Evolutionary conservation across 805 yeast genomes (phyloP), one percentile per base, ranked within the genome.

Genomic region (Metschnikowia lochheadii): DNA sequence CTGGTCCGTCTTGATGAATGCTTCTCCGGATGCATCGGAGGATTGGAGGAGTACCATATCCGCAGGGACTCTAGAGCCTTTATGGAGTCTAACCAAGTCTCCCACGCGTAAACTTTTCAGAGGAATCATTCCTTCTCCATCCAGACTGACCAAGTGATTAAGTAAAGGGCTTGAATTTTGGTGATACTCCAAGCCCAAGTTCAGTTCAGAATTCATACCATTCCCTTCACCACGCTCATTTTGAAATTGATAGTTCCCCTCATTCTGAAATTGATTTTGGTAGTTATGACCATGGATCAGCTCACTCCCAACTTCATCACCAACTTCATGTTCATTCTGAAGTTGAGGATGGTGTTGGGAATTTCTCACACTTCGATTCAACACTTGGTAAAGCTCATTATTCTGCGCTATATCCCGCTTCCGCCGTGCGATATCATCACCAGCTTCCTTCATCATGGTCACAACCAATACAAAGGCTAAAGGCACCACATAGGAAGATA

Each of bases 1-100:
- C 69, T 94, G 99, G 72, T 94, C 99, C 0, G 99, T 94, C 61
- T 96, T 87, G 56, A 94, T 88, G 61, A 95, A 94, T 1, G 91
- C 79, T 63, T 94, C 99, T 3, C 73, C 68, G 63, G 89, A 97
- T 42, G 59, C 56, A 48, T 72, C 77, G 50, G 89, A 83, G 0
- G 96, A 84, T 63, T 89, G 95, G 40, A 94, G 69, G 26, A 94
- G 68, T 6, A 94, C 72, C 82, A 90, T 77, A 67, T 94, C 99
- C 0, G 99, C 98, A 0, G 99, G 99, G 2, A 94, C 81, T 49
- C 99, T 80, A 51, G 80, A 82, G 62, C 87, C 95, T 59, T 91
- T 92, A 57, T 85, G 83, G 13, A 94, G 62, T 52, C 78, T 76
- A 7, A 94, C 86, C 49, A 94, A 68, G 66, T 94, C 96, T 39